Evolutionary conservation across 2,329 filamentous ascomycete genomes (phyloP).

Genomic region (Emmonsiellopsis sp.): DNA sequence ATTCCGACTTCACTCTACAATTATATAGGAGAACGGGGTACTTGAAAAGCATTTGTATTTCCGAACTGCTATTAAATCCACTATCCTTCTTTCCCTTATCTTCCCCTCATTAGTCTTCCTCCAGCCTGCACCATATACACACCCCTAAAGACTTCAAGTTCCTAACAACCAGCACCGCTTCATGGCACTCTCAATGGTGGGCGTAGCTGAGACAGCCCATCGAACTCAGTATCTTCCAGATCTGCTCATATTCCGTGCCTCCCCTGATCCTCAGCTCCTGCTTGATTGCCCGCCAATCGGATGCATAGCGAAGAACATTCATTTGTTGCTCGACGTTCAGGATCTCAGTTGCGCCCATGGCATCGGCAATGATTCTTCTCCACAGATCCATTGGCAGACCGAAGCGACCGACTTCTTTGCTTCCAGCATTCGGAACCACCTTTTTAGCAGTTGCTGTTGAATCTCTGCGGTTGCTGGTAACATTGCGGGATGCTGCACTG

Average conservation of each 20-base stretch:
- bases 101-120: too few species aligned
- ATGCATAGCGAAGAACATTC: constrained; percentile 23
- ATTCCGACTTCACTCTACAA: too few species aligned
- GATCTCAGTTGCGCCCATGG: constrained; percentile 17
- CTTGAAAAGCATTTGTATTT: too few species aligned
- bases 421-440: background rate
- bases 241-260: constrained; percentile 22
- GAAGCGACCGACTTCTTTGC: constrained; percentile 11
- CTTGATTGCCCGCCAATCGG: constrained; percentile 21
- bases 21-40: too few species aligned
- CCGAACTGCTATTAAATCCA: too few species aligned
- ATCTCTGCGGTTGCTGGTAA: background rate
- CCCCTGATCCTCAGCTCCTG: constrained; percentile 23
- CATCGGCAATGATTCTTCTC: constrained; percentile 22
- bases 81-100: too few species aligned
- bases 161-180: too few species aligned
- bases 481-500: background rate
- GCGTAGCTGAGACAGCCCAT: constrained; percentile 25
- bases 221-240: constrained; percentile 27
- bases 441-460: background rate
- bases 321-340: constrained; percentile 21
- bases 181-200: constrained; percentile 4
- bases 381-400: constrained; percentile 21
- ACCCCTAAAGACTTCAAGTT: too few species aligned
- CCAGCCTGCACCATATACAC: too few species aligned